phyloP scores from a whole-genome alignment of 2,329 filamentous ascomycete species.

The Fusarium sp. region DNA sequence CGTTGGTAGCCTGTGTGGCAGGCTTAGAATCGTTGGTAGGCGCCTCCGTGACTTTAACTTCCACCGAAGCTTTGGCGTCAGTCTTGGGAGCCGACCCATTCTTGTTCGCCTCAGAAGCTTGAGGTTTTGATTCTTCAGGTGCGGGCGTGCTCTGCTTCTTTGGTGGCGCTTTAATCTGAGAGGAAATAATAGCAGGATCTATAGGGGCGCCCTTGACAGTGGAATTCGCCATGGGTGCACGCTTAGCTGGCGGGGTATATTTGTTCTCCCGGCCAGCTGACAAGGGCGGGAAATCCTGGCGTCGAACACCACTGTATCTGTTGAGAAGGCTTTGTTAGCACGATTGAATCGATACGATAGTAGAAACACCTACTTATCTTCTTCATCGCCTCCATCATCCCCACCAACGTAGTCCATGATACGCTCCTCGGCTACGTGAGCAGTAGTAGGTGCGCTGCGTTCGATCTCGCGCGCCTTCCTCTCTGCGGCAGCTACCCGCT shows the following conservation, averaged over 20 bases:
- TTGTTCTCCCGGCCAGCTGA: slow-evolving; percentile 66
- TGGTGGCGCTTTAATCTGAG: slow-evolving; percentile 70
- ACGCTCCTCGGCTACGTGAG: slow-evolving; percentile 91
- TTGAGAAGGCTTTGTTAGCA: slow-evolving; percentile 36
- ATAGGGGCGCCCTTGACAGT: slow-evolving; percentile 81
- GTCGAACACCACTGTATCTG: slow-evolving; percentile 91
- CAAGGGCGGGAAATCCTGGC: slow-evolving; percentile 78
- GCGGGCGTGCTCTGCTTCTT: slow-evolving; percentile 51
- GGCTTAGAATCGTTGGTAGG: slow-evolving; percentile 47
- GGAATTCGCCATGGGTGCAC: slow-evolving; percentile 79
- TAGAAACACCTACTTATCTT: slow-evolving; percentile 77
- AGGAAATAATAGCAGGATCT: slow-evolving; percentile 90
- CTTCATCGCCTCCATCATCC: slow-evolving; percentile 77
- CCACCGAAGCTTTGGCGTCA: slow-evolving; percentile 43
- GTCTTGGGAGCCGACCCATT: slow-evolving; percentile 47
- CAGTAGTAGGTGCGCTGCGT: slow-evolving; percentile 74
- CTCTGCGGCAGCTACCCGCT: slow-evolving; percentile 81
- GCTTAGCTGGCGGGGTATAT: slow-evolving; percentile 90
- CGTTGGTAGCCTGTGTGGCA: slow-evolving; percentile 50
- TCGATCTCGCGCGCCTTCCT: slow-evolving; percentile 92
- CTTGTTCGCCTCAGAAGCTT: slow-evolving; percentile 44
- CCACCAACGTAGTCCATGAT: slow-evolving; percentile 74
- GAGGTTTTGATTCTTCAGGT: slow-evolving; percentile 43
- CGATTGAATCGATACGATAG: not conserved
- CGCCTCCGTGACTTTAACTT: slow-evolving; percentile 46